Conservation (phyloP, 805 yeast genomes). For the Citeromyces matritensis region DNA sequence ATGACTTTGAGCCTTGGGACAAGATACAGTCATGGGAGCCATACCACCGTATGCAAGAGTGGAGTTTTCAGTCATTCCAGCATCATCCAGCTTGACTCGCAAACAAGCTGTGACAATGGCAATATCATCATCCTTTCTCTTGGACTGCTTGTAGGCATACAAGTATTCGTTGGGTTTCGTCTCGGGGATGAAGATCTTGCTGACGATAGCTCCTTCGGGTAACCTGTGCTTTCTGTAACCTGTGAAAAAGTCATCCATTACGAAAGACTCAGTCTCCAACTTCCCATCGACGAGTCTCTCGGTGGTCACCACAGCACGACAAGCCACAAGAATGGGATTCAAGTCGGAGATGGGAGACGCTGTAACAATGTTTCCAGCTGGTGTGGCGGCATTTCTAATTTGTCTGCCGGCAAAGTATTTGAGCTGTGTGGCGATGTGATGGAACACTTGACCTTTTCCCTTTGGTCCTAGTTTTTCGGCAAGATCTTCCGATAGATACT, state of each 20-base stretch:
- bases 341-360: conserved; percentile 34
- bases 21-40: conserved; percentile 27
- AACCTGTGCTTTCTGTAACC: conserved; percentile 25
- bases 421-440: conserved; percentile 22
- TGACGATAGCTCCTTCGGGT: conserved; percentile 18
- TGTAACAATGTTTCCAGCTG: conserved; percentile 32
- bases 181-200: conserved; percentile 23
- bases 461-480: conserved; percentile 8
- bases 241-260: conserved; percentile 25
- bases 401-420: conserved; percentile 33
- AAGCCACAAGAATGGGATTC: conserved; percentile 27
- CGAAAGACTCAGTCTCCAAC: conserved; percentile 9
- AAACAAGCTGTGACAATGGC: conserved; percentile 30
- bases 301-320: conserved; percentile 21
- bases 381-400: conserved; percentile 31
- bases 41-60: conserved; percentile 29
- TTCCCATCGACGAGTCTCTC: conserved; percentile 14
- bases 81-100: conserved; percentile 10
- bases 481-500: conserved; percentile 17
- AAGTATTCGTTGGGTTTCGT: conserved; percentile 19
- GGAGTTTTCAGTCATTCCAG: conserved; percentile 12
- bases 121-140: conserved; percentile 33
- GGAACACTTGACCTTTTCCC: conserved; percentile 17
- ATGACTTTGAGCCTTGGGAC: conserved; percentile 16
- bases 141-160: conserved; percentile 26